Evolutionary conservation across 805 yeast genomes (phyloP).

Genomic region (Zygoascus ofunaensis): DNA sequence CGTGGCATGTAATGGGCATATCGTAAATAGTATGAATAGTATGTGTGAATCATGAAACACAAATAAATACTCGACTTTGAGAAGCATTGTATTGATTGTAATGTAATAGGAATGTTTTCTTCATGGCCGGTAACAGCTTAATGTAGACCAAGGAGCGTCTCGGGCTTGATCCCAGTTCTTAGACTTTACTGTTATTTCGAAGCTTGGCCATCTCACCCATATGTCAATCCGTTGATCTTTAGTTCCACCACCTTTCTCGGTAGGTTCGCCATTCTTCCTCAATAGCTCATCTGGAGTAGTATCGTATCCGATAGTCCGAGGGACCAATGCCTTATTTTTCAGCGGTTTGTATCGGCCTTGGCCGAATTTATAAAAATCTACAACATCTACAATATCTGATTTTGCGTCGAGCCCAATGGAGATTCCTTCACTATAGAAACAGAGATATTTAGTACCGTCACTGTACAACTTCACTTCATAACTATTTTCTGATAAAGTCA

Average conservation of each 20-base stretch:
- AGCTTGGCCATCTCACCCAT: constrained; percentile 33
- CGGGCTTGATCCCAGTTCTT: constrained; percentile 31
- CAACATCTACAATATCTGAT: constrained; percentile 23
- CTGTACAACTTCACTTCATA: constrained; percentile 8
- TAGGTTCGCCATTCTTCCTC: constrained; percentile 32
- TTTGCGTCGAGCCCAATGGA: constrained; percentile 12
- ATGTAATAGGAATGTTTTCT: no score
- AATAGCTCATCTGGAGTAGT: constrained; percentile 28
- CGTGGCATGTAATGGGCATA: no score
- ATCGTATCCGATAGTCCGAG: constrained; percentile 15
- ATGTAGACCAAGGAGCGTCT: constrained; percentile 23
- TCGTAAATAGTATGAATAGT: not conserved
- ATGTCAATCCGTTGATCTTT: constrained; percentile 26
- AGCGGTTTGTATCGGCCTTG: constrained; percentile 12
- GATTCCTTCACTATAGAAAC: constrained; percentile 17
- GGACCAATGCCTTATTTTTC: constrained; percentile 13
- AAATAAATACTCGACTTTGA: not conserved
- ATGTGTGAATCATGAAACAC: not conserved
- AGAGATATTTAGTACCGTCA: constrained; percentile 13
- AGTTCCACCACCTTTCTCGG: constrained; percentile 36
- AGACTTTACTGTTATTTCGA: constrained; percentile 32
- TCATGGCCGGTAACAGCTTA: constrained; percentile 11
- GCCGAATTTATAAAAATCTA: constrained; percentile 29
- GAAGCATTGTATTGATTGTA: no score
- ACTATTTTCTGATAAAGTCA: not conserved